phyloP scores from a whole-genome alignment of 352 stramenopile species.

The Phytophthora kernoviae region DNA sequence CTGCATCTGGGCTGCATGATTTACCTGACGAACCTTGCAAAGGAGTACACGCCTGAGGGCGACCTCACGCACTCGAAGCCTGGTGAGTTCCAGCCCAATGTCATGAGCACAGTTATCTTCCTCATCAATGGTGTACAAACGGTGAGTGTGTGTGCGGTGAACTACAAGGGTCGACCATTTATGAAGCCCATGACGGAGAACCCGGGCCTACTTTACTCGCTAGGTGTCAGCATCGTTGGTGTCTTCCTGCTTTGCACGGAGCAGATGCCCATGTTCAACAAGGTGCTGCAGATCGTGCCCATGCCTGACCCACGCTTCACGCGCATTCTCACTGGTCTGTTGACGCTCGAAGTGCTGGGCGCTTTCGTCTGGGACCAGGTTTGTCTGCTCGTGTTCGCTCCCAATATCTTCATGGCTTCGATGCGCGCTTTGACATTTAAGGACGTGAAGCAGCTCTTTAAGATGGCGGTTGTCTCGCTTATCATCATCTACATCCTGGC shows the following conservation, averaged over 20 bases:
- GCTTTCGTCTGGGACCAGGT: conserved; percentile 89
- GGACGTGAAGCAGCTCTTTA: conserved; percentile 81
- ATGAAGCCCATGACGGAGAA: conserved; percentile 98
- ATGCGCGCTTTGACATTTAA: conserved; percentile 77
- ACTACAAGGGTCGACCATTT: conserved; percentile 99
- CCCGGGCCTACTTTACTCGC: conserved; percentile 93
- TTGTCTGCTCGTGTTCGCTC: conserved; percentile 83
- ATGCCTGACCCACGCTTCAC: conserved; percentile 90
- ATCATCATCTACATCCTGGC: conserved; percentile 87
- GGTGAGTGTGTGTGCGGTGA: conserved; percentile 98
- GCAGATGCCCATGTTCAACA: conserved; percentile 92
- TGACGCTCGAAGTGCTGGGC: conserved; percentile 85
- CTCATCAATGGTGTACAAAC: conserved; percentile 94
- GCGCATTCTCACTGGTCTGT: conserved; percentile 76
- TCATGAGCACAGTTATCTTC: conserved; percentile 99
- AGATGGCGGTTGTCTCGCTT: conserved; percentile 85
- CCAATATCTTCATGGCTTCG: conserved; percentile 87
- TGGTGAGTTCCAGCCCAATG: conserved; percentile 96
- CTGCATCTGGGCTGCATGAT: conserved; percentile 96
- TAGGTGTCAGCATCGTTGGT: conserved; percentile 83
- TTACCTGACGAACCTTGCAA: conserved; percentile 89
- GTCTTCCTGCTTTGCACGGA: conserved; percentile 93
- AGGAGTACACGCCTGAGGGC: conserved; percentile 89
- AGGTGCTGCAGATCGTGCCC: conserved; percentile 92
- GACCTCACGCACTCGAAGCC: conserved; percentile 78